Conservation (phyloP, 2,329 filamentous ascomycete genomes). For the Diaporthe caulivora region DNA sequence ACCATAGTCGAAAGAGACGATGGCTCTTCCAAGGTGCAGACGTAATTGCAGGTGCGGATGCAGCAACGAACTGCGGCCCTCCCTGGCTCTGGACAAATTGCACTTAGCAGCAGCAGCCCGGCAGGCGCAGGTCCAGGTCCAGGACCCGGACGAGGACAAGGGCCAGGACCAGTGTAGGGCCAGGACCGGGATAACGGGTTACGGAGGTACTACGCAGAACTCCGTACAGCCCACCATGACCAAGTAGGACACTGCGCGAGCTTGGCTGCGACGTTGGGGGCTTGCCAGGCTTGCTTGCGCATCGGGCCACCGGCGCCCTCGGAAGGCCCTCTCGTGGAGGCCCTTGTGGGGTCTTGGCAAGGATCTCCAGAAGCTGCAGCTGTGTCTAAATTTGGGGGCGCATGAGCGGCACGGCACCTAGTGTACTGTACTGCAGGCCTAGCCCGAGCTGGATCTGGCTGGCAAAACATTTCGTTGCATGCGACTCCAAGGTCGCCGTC, state of each 20-base stretch:
- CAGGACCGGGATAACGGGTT: constrained; percentile 16
- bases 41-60: constrained; percentile 2
- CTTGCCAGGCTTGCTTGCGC: not conserved
- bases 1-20: constrained; percentile 17
- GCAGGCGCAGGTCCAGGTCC: constrained; percentile 15
- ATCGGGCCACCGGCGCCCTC: constrained; percentile 16
- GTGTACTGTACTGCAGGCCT: constrained; percentile 2
- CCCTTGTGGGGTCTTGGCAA: constrained; percentile 30
- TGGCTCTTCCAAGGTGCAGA: not conserved
- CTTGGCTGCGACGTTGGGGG: constrained; percentile 34
- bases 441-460: constrained; percentile 3
- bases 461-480: constrained; percentile 34
- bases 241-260: constrained; percentile 39
- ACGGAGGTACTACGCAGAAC: not conserved
- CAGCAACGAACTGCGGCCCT: constrained; percentile 8
- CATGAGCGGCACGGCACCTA: constrained; percentile 8
- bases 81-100: constrained; percentile 39
- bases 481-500: not conserved
- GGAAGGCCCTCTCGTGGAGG: not conserved
- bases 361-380: constrained; percentile 35
- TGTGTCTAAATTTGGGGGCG: constrained; percentile 32
- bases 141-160: constrained; percentile 14
- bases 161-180: too few relatives aligned
- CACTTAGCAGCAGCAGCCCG: constrained; percentile 25
- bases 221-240: too few relatives aligned